phyloP scores from a whole-genome alignment of 768 basidiomycete genomes.

The Suillus sp. region DNA sequence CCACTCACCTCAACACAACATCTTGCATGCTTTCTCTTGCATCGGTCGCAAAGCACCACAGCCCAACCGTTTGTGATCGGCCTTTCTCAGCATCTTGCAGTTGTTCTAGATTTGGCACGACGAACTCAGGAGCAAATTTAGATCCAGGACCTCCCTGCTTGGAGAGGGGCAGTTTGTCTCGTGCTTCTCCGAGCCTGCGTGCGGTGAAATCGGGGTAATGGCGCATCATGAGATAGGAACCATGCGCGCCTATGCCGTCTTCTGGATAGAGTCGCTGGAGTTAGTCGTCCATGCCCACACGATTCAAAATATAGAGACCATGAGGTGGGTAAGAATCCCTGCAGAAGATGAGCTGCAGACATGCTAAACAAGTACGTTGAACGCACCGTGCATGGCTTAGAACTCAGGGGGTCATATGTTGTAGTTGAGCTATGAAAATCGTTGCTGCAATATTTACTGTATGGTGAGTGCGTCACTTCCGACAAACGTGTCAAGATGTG shows the following conservation, averaged over 20 bases:
- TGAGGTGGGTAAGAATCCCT: conserved; percentile 81
- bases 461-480: no score
- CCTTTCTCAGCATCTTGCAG: conserved; percentile 56
- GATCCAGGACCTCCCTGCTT: conserved; percentile 35
- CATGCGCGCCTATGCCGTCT: conserved; percentile 64
- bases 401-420: no score
- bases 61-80: conserved; percentile 57
- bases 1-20: conserved; percentile 65
- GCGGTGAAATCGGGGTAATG: conserved; percentile 70
- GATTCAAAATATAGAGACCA: conserved; percentile 83
- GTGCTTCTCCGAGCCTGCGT: conserved; percentile 44
- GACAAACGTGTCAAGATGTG: no score
- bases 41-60: conserved; percentile 76
- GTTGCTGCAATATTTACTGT: no score
- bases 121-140: conserved; percentile 55
- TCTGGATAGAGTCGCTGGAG: conserved; percentile 75
- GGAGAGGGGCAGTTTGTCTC: conserved; percentile 25
- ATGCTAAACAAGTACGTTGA: conserved; percentile 1
- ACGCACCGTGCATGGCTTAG: no score
- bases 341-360: conserved; percentile 11
- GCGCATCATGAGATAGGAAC: conserved; percentile 71
- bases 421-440: no score
- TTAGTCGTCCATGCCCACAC: conserved; percentile 78
- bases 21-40: conserved; percentile 72
- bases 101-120: conserved; percentile 44